phyloP scores from a whole-genome alignment of 2,329 filamentous ascomycete species.

The Calonectria henricotiae region DNA sequence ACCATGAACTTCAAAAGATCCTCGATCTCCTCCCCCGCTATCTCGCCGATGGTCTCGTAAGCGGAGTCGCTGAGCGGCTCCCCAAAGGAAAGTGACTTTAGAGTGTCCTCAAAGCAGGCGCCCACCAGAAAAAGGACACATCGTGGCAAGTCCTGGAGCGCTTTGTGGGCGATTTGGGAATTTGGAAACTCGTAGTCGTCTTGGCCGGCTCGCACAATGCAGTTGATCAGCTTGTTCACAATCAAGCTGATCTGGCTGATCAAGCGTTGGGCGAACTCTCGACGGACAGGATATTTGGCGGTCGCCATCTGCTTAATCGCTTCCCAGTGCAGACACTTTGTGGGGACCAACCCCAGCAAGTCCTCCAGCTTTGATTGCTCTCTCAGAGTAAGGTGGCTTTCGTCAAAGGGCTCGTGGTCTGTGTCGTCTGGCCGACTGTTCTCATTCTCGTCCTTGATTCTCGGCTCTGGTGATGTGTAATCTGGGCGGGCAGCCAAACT shows the following conservation, averaged over 20 bases:
- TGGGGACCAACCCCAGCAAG: background rate
- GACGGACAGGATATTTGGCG: background rate
- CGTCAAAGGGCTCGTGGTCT: background rate
- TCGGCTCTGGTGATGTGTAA: background rate
- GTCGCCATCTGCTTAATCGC: background rate
- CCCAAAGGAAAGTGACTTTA: background rate
- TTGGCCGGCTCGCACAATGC: background rate
- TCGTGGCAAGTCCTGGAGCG: background rate
- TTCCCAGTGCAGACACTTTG: background rate
- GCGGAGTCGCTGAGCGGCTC: background rate
- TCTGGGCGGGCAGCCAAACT: background rate
- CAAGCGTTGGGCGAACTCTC: background rate
- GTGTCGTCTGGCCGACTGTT: background rate
- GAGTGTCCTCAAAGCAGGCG: background rate
- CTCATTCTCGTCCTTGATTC: background rate
- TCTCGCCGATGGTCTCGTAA: background rate
- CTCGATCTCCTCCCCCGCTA: background rate
- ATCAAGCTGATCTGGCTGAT: background rate
- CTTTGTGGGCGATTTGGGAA: background rate
- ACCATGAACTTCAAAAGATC: background rate
- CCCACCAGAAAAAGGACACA: background rate
- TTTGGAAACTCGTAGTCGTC: background rate
- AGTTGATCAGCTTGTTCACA: background rate
- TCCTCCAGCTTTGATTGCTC: background rate
- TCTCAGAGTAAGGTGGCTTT: background rate